These are phyloP conservation scores for Aspergillus versicolor DNA, from an alignment of 2,329 filamentous ascomycete genomes.

Conservation along the genomic window DNA sequence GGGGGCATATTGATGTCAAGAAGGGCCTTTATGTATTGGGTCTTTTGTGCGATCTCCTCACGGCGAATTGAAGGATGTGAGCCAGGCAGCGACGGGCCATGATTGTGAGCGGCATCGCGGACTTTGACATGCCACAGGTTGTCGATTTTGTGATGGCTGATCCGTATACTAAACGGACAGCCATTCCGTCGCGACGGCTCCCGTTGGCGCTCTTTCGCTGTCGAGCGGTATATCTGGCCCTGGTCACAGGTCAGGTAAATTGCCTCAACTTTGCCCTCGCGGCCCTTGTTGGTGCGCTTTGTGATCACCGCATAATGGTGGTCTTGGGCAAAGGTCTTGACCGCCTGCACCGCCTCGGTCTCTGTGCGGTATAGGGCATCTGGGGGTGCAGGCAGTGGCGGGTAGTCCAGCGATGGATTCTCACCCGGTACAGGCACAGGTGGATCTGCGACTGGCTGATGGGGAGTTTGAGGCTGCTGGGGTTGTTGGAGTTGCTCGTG, in stretches of 20 bases:
- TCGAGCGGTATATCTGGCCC: conserved; percentile 10
- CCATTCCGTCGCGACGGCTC: conserved; percentile 8
- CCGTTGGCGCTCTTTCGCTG: conserved; percentile 9
- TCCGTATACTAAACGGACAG: conserved; percentile 11
- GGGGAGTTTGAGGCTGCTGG: background rate
- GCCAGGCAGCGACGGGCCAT: conserved; percentile 8
- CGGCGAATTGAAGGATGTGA: conserved; percentile 11
- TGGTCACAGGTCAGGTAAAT: conserved; percentile 15
- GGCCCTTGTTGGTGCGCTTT: conserved; percentile 14
- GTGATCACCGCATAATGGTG: conserved; percentile 11
- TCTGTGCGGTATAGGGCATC: conserved; percentile 9
- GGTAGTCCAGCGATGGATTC: background rate
- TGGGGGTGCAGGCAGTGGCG: conserved; percentile 6
- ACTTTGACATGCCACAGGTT: conserved; percentile 11
- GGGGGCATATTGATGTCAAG: conserved; percentile 13
- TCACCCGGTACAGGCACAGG: background rate
- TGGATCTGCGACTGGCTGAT: background rate
- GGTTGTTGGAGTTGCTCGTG: background rate
- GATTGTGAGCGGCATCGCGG: conserved; percentile 8
- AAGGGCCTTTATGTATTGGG: conserved; percentile 13
- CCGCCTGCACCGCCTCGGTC: conserved; percentile 8
- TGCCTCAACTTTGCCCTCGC: conserved; percentile 9
- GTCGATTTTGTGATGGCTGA: conserved; percentile 13
- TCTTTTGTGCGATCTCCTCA: conserved; percentile 11
- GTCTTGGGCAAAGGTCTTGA: conserved; percentile 9